Conservation (phyloP, 1,284 basidiomycete species). For the Athelia psychrophila region DNA sequence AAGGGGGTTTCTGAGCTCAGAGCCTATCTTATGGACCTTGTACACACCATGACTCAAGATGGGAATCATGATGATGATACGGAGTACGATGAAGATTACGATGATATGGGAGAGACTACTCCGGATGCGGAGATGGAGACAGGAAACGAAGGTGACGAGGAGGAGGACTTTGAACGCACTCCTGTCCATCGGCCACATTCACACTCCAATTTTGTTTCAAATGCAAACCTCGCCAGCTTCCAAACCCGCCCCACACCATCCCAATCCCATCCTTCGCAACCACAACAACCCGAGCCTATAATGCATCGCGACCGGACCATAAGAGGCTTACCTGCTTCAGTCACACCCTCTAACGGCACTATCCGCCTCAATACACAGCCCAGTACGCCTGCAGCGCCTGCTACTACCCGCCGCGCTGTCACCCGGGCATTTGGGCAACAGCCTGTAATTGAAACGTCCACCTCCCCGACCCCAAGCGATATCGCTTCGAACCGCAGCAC, state of each 20-base stretch:
- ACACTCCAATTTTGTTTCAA: background rate
- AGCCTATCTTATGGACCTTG: slow-evolving; percentile 70
- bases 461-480: slow-evolving; percentile 58
- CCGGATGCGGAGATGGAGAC: slow-evolving; percentile 49
- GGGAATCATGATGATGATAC: slow-evolving; percentile 69
- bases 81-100: slow-evolving; percentile 70
- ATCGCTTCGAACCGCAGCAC: slow-evolving; percentile 52
- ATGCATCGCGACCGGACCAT: background rate
- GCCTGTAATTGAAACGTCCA: slow-evolving; percentile 59
- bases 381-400: slow-evolving; percentile 19
- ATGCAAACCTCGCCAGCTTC: background rate
- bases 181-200: background rate
- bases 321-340: background rate
- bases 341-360: background rate
- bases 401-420: slow-evolving; percentile 29
- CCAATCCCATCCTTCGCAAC: background rate
- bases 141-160: slow-evolving; percentile 38
- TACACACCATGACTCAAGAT: slow-evolving; percentile 67
- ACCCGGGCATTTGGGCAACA: slow-evolving; percentile 50
- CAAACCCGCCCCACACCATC: background rate
- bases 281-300: background rate
- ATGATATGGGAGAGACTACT: slow-evolving; percentile 48
- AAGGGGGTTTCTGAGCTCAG: slow-evolving; percentile 86
- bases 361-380: background rate
- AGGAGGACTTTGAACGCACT: slow-evolving; percentile 32